Evolutionary conservation across 1,139 yeast species (phyloP).

Genomic region (Suhomyces wounanorum): DNA sequence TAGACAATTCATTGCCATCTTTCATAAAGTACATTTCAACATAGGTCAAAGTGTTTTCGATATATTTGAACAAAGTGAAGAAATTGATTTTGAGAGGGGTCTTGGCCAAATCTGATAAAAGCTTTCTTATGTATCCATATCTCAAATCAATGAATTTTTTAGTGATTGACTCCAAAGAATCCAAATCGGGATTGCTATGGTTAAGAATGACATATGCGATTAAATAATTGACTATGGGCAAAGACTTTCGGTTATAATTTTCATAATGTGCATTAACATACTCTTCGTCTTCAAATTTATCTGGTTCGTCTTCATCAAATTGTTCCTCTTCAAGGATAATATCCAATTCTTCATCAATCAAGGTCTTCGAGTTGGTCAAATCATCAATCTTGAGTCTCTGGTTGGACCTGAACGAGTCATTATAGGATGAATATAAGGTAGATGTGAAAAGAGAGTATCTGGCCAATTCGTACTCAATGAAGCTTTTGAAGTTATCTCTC

Average conservation of each 20-base stretch:
- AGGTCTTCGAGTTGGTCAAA: slow-evolving; percentile 3
- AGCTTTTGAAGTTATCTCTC: slow-evolving; percentile 26
- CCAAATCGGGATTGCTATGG: slow-evolving; percentile 19
- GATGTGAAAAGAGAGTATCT: slow-evolving; percentile 19
- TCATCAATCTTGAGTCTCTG: slow-evolving; percentile 18
- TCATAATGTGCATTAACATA: slow-evolving; percentile 14
- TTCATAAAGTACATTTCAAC: slow-evolving; percentile 27
- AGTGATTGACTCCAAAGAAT: slow-evolving; percentile 24
- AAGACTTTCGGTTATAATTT: slow-evolving; percentile 24
- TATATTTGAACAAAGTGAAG: slow-evolving; percentile 30
- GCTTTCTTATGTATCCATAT: slow-evolving; percentile 4
- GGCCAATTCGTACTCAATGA: slow-evolving; percentile 31
- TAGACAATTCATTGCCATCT: slow-evolving; percentile 23
- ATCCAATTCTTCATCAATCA: slow-evolving; percentile 21
- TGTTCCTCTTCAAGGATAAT: slow-evolving; percentile 16
- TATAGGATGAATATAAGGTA: slow-evolving; percentile 12
- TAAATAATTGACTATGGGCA: slow-evolving; percentile 39
- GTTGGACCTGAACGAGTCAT: slow-evolving; percentile 20
- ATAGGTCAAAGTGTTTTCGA: slow-evolving; percentile 40
- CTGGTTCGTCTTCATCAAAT: slow-evolving; percentile 14
- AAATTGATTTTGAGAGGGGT: slow-evolving; percentile 23
- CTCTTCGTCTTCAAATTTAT: slow-evolving; percentile 15
- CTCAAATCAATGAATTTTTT: slow-evolving; percentile 31
- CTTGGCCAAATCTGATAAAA: slow-evolving; percentile 1
- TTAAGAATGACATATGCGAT: slow-evolving; percentile 36